Evolutionary conservation across 345 rosid genomes (phyloP), one percentile per base, ranked within the genome.

Genomic region (Acer negundo): DNA sequence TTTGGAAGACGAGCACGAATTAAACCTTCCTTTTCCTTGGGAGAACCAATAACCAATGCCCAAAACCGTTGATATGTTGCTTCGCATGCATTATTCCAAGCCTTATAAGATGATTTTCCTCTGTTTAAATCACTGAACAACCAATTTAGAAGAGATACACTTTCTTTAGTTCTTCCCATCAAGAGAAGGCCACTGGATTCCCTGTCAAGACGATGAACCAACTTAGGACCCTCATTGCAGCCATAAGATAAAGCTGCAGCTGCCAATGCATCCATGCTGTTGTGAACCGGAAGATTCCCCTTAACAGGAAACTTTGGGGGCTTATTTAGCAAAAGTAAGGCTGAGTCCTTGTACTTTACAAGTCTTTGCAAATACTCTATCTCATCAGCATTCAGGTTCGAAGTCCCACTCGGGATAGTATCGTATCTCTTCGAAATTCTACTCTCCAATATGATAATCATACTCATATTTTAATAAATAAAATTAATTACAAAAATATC

Each of bases 201-300:
- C 84, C 93, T 86, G 74, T 93, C 98, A 62, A 93, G 95, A 63
- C 97, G 97, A 75, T 93, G 98, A 77, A 93, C 98, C 95, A 95
- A 81, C 84, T 90, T 90, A 78, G 98, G 98, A 74, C 95, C 94
- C 70, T 93, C 97, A 31, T 92, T 88, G 65, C 87, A 76, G 84
- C 87, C 95, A 81, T 85, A 93, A 55, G 95, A 93, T 79, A 95
- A 77, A 81, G 98, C 95, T 74, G 97, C 98, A 78, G 97, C 93
- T 67, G 98, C 98, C 80, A 95, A 86, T 7, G 93, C 97, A 80
- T 95, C 98, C 98, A 95, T 89, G 87, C 98, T 92, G 70, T 93
- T 95, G 79, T 95, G 97, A 87, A 93, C 84, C 3, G 97, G 92
- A 77, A 95, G 76, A 85, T 86, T 85, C 38, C 98, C 98, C 98